Evolutionary conservation across 2,329 filamentous ascomycete species (phyloP), one percentile per base, ranked within the genome.

Genomic region (Podosphaera xanthii): DNA sequence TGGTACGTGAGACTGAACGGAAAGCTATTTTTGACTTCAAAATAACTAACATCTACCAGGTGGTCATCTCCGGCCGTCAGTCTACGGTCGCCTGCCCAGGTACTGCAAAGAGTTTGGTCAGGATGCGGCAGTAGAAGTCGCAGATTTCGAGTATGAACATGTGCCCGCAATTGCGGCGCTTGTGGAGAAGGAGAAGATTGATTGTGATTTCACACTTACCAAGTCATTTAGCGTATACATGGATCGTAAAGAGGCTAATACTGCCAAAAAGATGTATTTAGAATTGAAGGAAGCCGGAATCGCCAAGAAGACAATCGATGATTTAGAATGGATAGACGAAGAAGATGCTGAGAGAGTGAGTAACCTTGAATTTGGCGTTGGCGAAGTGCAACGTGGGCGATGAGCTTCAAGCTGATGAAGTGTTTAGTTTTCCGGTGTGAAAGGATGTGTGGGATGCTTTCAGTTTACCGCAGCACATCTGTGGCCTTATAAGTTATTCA

Each of bases 191-290:
- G 71, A 74, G 53, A 64, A 67, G 0, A 71, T 75, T n/a, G 71
- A 74, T 35, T 74, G 72, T 57, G 72, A 75, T 49, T 70, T 73
- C 33, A 65, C 65, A 2, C 62, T 74, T 1, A 71, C 70, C 1
- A 65, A 70, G 30, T 67, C 67, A 0, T 65, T 70, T 33, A 73
- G 74, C 62, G 69, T 72, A 1, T 69, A 69, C 59, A 64, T 70
- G 12, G 67, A 69, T 38, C 53, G 62, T 42, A 44, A 49, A 40
- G 71, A 73, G 3, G 76, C 80, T 8, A 74, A 77, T 2, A 82
- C 81, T 60, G 79, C 84, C 31, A 81, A 84, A 65, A 76, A 76
- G 9, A 77, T 82, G 64, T 81, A 78, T 66, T 75, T 77, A 7
- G 65, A 73, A n/a, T 72, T 76, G 22, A 71, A 81, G 14, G 69